Evolutionary conservation across 305 asterid species (phyloP).

Genomic region (Fraxinus platypoda): DNA sequence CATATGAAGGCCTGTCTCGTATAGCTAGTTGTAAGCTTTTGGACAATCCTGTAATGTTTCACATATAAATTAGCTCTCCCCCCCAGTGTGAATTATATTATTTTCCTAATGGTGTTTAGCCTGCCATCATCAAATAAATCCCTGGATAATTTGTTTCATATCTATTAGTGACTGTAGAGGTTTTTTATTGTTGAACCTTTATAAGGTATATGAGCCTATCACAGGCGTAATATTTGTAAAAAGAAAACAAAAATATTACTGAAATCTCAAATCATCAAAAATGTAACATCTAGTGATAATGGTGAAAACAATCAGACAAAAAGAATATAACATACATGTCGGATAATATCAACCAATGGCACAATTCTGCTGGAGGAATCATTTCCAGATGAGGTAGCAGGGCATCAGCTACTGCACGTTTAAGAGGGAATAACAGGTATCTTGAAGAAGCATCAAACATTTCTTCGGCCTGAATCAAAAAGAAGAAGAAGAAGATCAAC

Average conservation of each 20-base stretch:
- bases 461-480: conserved; percentile 70
- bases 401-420: conserved; percentile 94
- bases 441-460: conserved; percentile 97
- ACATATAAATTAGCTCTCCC: conserved; percentile 6
- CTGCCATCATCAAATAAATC: not conserved
- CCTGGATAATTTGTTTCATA: conserved; percentile 1
- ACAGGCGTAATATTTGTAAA: not conserved
- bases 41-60: not conserved
- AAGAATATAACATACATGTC: conserved; percentile 64
- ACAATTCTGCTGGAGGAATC: conserved; percentile 80
- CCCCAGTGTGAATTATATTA: not conserved
- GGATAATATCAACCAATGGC: conserved; percentile 83
- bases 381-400: conserved; percentile 78
- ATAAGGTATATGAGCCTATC: not conserved
- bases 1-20: not conserved
- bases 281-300: not conserved
- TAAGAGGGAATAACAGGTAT: conserved; percentile 88
- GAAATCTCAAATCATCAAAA: not conserved
- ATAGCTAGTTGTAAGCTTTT: conserved; percentile 3
- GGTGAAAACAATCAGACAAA: conserved; percentile 6
- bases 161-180: conserved; percentile 3
- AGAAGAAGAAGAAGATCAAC: not conserved
- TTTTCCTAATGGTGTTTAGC: not conserved
- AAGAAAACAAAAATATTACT: not conserved
- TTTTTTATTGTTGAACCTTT: not conserved